A percentile compares a stretch with the other conserved stretches of the same genome.
phyloP scores from a whole-genome alignment of 768 basidiomycete species.

The Xerocomellus intermedius region DNA sequence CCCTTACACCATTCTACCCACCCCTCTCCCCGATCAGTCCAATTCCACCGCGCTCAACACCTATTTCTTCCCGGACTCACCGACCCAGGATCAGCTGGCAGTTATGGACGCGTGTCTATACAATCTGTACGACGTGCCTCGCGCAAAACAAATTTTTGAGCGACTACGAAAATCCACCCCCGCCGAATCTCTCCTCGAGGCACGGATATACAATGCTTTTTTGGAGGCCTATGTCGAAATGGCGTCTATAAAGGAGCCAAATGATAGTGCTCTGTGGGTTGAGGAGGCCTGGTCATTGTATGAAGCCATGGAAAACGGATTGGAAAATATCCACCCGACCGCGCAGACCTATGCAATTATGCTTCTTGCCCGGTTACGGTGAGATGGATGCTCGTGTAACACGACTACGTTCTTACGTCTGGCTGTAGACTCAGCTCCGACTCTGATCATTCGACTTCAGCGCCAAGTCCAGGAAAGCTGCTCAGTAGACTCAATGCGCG shows the following conservation, averaged over 20 bases:
- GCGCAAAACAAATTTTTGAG: conserved; percentile 74
- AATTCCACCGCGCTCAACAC: conserved; percentile 39
- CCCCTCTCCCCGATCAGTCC: conserved; percentile 57
- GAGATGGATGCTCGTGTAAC: conserved; percentile 14
- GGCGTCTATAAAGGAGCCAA: conserved; percentile 47
- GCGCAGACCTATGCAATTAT: conserved; percentile 66
- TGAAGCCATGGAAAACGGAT: conserved; percentile 48
- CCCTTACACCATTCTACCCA: conserved; percentile 59
- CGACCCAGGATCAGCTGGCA: conserved; percentile 65
- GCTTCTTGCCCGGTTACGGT: conserved; percentile 60
- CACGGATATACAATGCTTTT: conserved; percentile 60
- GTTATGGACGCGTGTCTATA: conserved; percentile 84
- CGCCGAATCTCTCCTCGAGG: conserved; percentile 46
- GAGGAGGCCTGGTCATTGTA: conserved; percentile 63
- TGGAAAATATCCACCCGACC: conserved; percentile 50
- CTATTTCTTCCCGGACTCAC: conserved; percentile 61
- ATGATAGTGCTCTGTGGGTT: conserved; percentile 53
- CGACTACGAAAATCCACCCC: conserved; percentile 47
- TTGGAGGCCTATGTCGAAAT: conserved; percentile 62
- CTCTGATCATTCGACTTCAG: conserved; percentile 14
- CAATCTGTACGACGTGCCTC: conserved; percentile 69
- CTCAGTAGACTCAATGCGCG: conserved; percentile 48
- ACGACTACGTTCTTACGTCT: conserved; percentile 11
- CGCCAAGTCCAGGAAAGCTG: conserved; percentile 29
- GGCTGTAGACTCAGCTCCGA: conserved; percentile 40